Base-by-base conservation (phyloP, 75 land plant species). In the Chamaecyparis obtusa region DNA sequence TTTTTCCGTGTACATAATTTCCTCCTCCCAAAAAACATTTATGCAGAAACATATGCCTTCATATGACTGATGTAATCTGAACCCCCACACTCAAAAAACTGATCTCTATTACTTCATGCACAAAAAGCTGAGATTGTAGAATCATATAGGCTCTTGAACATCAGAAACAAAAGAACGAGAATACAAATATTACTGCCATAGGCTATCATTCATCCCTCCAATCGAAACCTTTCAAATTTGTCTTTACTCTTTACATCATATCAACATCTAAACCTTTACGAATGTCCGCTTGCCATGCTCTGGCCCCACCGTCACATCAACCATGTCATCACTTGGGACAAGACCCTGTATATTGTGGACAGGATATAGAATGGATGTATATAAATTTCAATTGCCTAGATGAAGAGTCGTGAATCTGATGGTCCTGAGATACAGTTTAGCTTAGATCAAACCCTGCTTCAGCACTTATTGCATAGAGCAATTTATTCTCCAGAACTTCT, bases 391-490 rank as follows among this genome's bases (percentile, higher is more conserved):
- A 39, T 78, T 8, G 10, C 27, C 46, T 9, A 78, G 46, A 78
- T 39, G 44, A 78, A 39, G 43, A 78, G 81, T 5, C 2, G 39
- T 39, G n/a, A 78, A 78, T 78, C 81, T 37, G 43, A 44, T 78
- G 46, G n/a, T 24, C 17, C 78, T 41, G 80, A 17, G 37, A 27
- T 1, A 78, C 44, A 19, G 67, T 39, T 95, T 90, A 97, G 87
- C 99, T 96, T 87, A 97, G 85, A 89, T 97, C 99, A 86, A 97
- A 97, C 69, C 99, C 99, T 41, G 99, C 99, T 43, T 94, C 98
- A 17, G 99, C 98, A 91, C 89, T 95, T 72, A 97, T 94, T 16
- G 98, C 98, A 85, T 97, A 97, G 36, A 97, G 80, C 86, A 97
- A 82, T 88, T 97, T 97, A 21, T 77, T 90, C 41, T 90, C 90